phyloP scores from a whole-genome alignment of 2,329 filamentous ascomycete species.

The Ophiostoma perfectum region DNA sequence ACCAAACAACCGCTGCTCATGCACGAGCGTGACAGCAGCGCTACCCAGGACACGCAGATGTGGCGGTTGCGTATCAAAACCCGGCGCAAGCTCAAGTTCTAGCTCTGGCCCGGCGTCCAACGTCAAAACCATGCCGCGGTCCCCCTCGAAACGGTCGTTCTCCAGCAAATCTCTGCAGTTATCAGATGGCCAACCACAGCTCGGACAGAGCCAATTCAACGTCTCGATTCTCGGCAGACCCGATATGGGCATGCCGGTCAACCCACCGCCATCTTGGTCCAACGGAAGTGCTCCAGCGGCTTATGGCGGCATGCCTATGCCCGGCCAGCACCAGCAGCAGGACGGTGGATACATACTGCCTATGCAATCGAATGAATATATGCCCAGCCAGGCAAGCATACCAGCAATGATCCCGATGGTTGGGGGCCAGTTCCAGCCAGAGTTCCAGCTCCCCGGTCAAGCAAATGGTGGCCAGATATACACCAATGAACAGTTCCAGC shows the following conservation, averaged over 20 bases:
- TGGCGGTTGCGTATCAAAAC: slow-evolving; percentile 38
- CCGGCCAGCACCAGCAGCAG: background rate
- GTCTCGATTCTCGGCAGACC: background rate
- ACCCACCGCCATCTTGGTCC: slow-evolving; percentile 15
- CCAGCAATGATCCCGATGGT: background rate
- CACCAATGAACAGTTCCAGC: background rate
- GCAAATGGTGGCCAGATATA: background rate
- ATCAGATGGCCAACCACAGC: slow-evolving; percentile 36
- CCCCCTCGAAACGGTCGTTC: slow-evolving; percentile 36
- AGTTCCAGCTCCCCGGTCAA: background rate
- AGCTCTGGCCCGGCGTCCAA: slow-evolving; percentile 15
- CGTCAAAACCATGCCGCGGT: slow-evolving; percentile 28
- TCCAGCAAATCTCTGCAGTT: slow-evolving; percentile 27
- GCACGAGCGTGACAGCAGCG: slow-evolving; percentile 58
- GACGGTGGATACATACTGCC: background rate
- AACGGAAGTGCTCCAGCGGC: background rate
- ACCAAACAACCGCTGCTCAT: slow-evolving; percentile 55
- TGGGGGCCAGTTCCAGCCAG: background rate
- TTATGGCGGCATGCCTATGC: slow-evolving; percentile 1
- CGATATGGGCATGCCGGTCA: slow-evolving; percentile 15
- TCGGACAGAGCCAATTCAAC: slow-evolving; percentile 38
- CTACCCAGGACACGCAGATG: slow-evolving; percentile 56
- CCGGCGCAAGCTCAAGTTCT: slow-evolving; percentile 24
- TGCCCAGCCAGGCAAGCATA: background rate
- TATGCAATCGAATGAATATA: slow-evolving; percentile 1